Evolutionary conservation across 306 rosid genomes (phyloP), one percentile per base, ranked within the genome.

Genomic region (Sesbania bispinosa): DNA sequence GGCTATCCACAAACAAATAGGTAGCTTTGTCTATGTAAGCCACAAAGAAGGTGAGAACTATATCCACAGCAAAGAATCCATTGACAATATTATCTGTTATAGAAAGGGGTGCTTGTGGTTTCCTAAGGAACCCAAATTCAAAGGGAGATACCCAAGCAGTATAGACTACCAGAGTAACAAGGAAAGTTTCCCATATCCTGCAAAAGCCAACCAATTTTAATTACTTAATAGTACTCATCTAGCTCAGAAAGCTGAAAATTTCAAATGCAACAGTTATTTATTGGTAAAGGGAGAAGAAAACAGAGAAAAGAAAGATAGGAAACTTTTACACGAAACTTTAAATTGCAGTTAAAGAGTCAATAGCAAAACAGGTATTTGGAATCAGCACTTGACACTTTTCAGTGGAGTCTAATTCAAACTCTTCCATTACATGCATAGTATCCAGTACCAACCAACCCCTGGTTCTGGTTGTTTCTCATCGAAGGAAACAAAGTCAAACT

Each of bases 91-190:
- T 95, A 77, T 91, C 99, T 0, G 73, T 16, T 19, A 88, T 60
- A 24, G 96, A 67, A 30, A 95, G 93, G 0, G 91, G 92, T 11
- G 66, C 67, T 46, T 78, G 52, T 24, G 97, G 97, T 68, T 87
- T 87, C 52, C 51, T 63, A 1, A 95, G 90, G 71, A 95, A 95
- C 11, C 97, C 99, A 10, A 95, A 91, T 70, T 95, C 99, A 29
- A 95, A 91, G 1, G 99, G 99, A 8, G 99, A 95, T 10, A 84
- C 97, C 99, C 99, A 95, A 10, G 96, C 97, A 30, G 99, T 91
- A 54, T 95, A 95, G 58, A 85, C 46, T 10, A 91, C 99, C 48
- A 95, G 83, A 76, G 79, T 54, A 43, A 95, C 75, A 3, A 95
- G 91, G 53, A 82, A 89, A 39, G 90, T 83, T 66, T 89, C 86